Base-by-base conservation (phyloP, 352 stramenopile genomes). In the Elongisporangium undulatum region DNA sequence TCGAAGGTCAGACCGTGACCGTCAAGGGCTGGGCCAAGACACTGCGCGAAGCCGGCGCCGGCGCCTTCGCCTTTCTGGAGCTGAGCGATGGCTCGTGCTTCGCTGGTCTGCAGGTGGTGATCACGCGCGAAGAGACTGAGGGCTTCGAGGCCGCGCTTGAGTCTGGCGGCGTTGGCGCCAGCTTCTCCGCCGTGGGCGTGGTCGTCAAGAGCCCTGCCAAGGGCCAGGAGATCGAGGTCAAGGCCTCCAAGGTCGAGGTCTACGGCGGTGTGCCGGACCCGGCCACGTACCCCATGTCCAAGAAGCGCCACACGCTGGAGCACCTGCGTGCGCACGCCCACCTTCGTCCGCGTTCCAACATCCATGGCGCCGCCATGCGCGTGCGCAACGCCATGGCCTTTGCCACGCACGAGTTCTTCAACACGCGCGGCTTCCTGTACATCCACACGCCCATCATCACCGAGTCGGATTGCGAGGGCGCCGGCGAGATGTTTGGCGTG, bases 401-500 rank as follows among this genome's bases (percentile, higher is more conserved):
- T 60, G 90, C 94, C 29, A 97, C 90, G 20, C 94, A 98, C 79
- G 75, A 93, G 64, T 98, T 97, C 67, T 98, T 98, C 67, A 87
- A 98, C 67, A 68, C 94, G 41, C 79, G 83, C 22, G 92, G 93
- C 29, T 98, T 98, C 64, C 64, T 97, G 53, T 98, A 98, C 79
- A 88, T 98, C 50, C 92, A 98, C 76, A 98, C 92, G 60, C 94
- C 94, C 24, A 88, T 98, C 51, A 96, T 98, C 58, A 99, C 97
- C 2, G 89, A 94, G 39, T 95, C 90, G 49, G 97, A 99, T 82
- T 99, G 97, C 68, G 97, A 99, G 74, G 97, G 97, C 22, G 97
- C 97, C 0, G 97, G 97, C 3, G 97, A 99, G 76, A 97, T 97
- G 76, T 99, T 99, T 68, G 71, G 75, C 23, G 92, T 99, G 26